Base-by-base conservation (phyloP, 2,329 filamentous ascomycete species). In the Sporothrix curviconia region DNA sequence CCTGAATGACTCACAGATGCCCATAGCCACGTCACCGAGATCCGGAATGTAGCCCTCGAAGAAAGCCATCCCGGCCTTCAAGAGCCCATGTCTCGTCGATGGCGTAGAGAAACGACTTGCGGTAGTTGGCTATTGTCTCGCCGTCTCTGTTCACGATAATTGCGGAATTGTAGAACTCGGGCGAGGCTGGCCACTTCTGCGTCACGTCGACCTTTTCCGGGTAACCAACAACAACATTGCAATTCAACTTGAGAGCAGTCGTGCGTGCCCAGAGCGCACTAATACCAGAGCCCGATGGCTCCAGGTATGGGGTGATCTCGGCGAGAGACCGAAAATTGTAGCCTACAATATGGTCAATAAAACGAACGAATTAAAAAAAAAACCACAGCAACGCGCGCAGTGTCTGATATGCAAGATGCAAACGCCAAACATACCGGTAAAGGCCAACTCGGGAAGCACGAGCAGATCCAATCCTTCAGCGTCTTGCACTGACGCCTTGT, bases 291-390 rank as follows among this genome's bases (percentile, higher is more conserved):
- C 80, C 78, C 0, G 81, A 81, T 0, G 76, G 79, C 66, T 94
- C 89, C 3, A 92, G 80, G 63, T 77, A 87, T 0, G 87, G 86
- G 1, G 72, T 71, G 43, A 92, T 90, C 1, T 89, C 78, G 32
- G 80, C 73, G 2, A 89, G 69, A 0, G 84, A 87, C 42, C 80
- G 78, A 73, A 92, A 92, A 68, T 91, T 91, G 74, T 92, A 94
- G 30, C 89, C 87, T 83, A 51, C 7, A 14, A 9, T 7, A 2
- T 4, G 28, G n/a, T 39, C 3, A 17, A 15, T 1, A 40, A 14
- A 19, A 11, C 5, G 3, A 15, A n/a, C 17, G 34, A 19, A 44
- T 7, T 28, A 46, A 25, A 43, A 25, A 37, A 34, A 42, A 17
- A 17, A 4, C 15, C 19, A 6, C 30, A 28, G n/a, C n/a, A 17